phyloP scores from a whole-genome alignment of 2,329 filamentous ascomycete genomes.

The Fusarium nematophilum region DNA sequence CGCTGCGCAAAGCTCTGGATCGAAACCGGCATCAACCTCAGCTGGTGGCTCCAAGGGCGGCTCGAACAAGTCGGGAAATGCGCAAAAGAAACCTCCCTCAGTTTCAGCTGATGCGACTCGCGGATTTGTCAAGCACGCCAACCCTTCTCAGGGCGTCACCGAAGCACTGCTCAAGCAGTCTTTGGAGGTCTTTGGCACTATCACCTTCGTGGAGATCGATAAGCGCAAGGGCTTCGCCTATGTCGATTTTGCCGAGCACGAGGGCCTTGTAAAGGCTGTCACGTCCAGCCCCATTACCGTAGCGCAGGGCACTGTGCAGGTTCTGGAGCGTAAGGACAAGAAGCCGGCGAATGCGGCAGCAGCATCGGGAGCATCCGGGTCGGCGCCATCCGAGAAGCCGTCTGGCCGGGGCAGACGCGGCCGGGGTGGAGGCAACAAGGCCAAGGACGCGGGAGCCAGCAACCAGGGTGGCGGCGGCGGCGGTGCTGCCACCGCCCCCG shows the following conservation, averaged over 20 bases:
- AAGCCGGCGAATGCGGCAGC: slow-evolving; percentile 46
- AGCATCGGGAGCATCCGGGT: slow-evolving; percentile 26
- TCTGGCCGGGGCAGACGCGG: slow-evolving; percentile 48
- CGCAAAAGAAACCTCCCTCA: slow-evolving; percentile 49
- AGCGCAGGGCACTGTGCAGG: slow-evolving; percentile 86
- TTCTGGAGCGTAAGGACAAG: slow-evolving; percentile 82
- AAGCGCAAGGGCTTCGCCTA: slow-evolving; percentile 96
- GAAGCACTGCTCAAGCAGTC: slow-evolving; percentile 81
- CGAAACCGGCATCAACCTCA: slow-evolving; percentile 35
- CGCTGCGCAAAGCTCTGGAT: slow-evolving; percentile 46
- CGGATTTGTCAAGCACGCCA: slow-evolving; percentile 84
- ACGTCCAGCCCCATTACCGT: slow-evolving; percentile 84
- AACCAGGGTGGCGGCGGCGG: slow-evolving; percentile 14
- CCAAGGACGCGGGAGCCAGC: slow-evolving; percentile 34
- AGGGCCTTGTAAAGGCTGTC: slow-evolving; percentile 80
- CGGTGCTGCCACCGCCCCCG: slow-evolving; percentile 2
- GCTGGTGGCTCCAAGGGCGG: slow-evolving; percentile 31
- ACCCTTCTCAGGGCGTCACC: slow-evolving; percentile 91
- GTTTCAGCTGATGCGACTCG: slow-evolving; percentile 64
- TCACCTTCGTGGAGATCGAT: slow-evolving; percentile 89
- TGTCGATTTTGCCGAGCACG: slow-evolving; percentile 83
- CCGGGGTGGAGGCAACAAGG: slow-evolving; percentile 47
- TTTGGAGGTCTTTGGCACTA: slow-evolving; percentile 77
- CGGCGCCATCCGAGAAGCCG: slow-evolving; percentile 44
- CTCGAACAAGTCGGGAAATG: slow-evolving; percentile 39